Evolutionary conservation across 306 rosid genomes (phyloP).

Genomic region (Macrotyloma uniflorum): DNA sequence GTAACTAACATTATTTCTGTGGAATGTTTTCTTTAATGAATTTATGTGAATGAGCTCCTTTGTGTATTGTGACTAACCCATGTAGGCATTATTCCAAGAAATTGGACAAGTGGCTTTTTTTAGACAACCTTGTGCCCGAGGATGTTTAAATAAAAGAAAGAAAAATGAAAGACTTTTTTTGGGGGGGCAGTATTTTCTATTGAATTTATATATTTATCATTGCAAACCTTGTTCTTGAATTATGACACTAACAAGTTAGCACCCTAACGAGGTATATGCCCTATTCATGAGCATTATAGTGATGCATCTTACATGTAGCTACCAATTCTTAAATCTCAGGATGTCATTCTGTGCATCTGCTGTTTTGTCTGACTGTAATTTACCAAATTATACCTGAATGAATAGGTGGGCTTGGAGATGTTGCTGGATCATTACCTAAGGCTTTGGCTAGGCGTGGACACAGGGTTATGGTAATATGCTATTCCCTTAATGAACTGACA

Average conservation of each 20-base stretch:
- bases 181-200: neutral
- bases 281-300: neutral
- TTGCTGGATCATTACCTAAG: constrained; percentile 94
- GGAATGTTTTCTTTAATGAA: constrained; percentile 18
- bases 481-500: constrained; percentile 23
- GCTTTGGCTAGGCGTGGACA: constrained; percentile 99
- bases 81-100: neutral
- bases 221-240: constrained; percentile 22
- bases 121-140: neutral
- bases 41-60: neutral
- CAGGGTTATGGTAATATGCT: constrained; percentile 82
- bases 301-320: constrained; percentile 6
- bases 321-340: neutral
- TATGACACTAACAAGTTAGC: neutral
- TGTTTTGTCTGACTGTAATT: constrained; percentile 20
- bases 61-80: constrained; percentile 6
- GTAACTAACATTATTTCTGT: constrained; percentile 46
- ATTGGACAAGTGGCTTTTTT: neutral
- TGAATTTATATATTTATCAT: neutral
- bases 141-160: neutral
- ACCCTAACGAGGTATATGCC: neutral
- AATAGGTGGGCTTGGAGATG: constrained; percentile 98
- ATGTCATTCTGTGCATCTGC: neutral
- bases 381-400: constrained; percentile 41
- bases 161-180: neutral